Base-by-base conservation (phyloP, 495 filamentous ascomycete genomes). In the Halenospora varia region DNA sequence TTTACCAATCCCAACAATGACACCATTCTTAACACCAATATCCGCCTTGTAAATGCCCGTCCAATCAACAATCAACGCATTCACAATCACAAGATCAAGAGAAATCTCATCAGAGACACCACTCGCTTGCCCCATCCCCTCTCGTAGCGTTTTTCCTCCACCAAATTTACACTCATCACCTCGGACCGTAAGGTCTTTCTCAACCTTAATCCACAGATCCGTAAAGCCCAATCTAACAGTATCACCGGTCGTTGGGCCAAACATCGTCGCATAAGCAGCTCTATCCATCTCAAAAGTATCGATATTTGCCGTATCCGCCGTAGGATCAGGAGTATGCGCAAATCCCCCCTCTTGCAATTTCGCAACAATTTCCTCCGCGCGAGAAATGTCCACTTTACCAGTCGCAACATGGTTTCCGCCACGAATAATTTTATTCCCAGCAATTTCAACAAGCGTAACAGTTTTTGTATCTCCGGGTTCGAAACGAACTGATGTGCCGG, bases 101-200 rank as follows among this genome's bases (percentile, higher is more conserved):
- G 82, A 85, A 20, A 94, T 82, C 2, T 74, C 68, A 64, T 92
- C 84, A 3, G 79, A 68, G 50, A 88, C 77, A 18, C 89, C 93
- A 29, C 83, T 87, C 6, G 92, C 89, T 73, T 96, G 92, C 10
- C 92, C 95, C 94, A 98, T 98, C 3, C 94, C 94, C 68, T 98
- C 94, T 48, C 94, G 79, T 51, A 98, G 70, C 20, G 89, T 93
- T 81, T 97, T 98, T 20, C 94, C 94, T 20, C 94, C 94, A 35
- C 94, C 94, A 73, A 98, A 97, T 47, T 87, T 86, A 67, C 92
- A 97, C 73, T 98, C 94, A 56, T 98, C 95, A 19, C 94, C 94
- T 68, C 96, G 93, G 11, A 75, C 73, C 3, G 91, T 90, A 54
- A 82, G 72, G 68, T 98, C 95, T 62, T 86, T 89, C 77, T 97